Conservation (phyloP, 352 stramenopile genomes). For the Phytophthora idaei region DNA sequence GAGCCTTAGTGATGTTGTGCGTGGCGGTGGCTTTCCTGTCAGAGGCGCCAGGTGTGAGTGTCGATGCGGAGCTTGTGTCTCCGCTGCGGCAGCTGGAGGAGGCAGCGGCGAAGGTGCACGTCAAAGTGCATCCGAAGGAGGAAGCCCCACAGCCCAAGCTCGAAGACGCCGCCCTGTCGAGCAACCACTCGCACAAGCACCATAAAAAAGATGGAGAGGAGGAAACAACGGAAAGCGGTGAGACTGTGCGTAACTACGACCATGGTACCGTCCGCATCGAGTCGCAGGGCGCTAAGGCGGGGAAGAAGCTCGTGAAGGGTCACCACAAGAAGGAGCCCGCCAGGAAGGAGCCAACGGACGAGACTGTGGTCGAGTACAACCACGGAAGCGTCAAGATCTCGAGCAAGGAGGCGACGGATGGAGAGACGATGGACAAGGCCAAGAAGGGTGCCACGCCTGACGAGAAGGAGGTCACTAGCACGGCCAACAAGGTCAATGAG, state of each 20-base stretch:
- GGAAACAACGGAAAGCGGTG: conserved; percentile 18
- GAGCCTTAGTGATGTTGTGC: conserved; percentile 43
- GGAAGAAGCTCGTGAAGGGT: conserved; percentile 34
- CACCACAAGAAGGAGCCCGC: conserved; percentile 22
- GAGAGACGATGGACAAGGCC: conserved; percentile 15
- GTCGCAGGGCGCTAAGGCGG: conserved; percentile 21
- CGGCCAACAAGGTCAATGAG: conserved; percentile 46
- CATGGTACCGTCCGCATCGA: conserved; percentile 43
- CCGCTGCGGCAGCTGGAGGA: conserved; percentile 27
- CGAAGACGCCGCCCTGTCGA: conserved; percentile 9
- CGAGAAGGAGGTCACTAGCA: conserved; percentile 35
- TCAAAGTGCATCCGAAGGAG: conserved; percentile 29
- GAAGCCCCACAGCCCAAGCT: conserved; percentile 1
- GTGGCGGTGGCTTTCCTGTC: conserved; percentile 38
- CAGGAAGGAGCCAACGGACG: conserved; percentile 26
- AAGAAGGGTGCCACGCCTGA: conserved; percentile 20
- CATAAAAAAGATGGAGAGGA: conserved; percentile 23
- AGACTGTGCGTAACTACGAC: conserved; percentile 40
- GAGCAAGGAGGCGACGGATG: conserved; percentile 19
- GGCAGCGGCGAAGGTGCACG: conserved; percentile 34
- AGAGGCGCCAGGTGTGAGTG: conserved; percentile 11
- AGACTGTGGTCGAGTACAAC: conserved; percentile 57
- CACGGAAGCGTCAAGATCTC: conserved; percentile 57
- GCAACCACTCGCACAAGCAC: conserved; percentile 26
- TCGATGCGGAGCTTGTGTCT: conserved; percentile 24